phyloP scores from a whole-genome alignment of 305 asterid species.

The Rubia occidens region DNA sequence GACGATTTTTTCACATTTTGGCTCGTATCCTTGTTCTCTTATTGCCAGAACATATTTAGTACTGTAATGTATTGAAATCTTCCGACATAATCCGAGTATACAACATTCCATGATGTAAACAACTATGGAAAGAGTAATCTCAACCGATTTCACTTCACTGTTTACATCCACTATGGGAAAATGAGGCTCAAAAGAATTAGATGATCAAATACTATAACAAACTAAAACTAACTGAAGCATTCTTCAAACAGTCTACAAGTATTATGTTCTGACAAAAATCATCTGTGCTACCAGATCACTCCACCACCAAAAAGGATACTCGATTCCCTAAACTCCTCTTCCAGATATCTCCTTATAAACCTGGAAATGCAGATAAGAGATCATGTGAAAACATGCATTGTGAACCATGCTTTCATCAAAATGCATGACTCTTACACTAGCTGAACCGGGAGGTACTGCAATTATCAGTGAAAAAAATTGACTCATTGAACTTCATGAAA shows the following conservation, averaged over 20 bases:
- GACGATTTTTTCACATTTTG: too few relatives aligned
- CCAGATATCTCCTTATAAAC: slow-evolving; percentile 3
- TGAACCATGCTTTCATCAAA: too few relatives aligned
- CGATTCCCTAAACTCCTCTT: slow-evolving; percentile 13
- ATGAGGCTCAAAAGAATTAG: slow-evolving; percentile 23
- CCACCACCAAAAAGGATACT: slow-evolving; percentile 25
- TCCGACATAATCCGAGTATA: too few relatives aligned
- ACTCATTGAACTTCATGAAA: background rate
- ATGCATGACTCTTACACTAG: too few relatives aligned
- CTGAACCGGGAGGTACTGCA: too few relatives aligned
- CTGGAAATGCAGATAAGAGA: slow-evolving; percentile 4
- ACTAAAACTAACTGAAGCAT: slow-evolving; percentile 12
- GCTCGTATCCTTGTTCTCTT: too few relatives aligned
- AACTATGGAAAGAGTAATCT: slow-evolving; percentile 4
- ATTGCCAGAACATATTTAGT: too few relatives aligned
- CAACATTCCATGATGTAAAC: background rate
- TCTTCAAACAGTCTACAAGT: slow-evolving; percentile 22
- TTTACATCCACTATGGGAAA: slow-evolving; percentile 20
- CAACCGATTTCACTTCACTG: background rate
- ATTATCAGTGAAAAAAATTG: background rate
- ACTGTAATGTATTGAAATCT: background rate
- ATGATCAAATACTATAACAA: background rate
- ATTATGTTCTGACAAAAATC: slow-evolving; percentile 23
- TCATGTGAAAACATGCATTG: background rate
- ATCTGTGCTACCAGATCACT: slow-evolving; percentile 27